A percentile compares a stretch with the other conserved stretches of the same genome.
Conservation (phyloP, 805 yeast genomes). For the Candida gorgasii region DNA sequence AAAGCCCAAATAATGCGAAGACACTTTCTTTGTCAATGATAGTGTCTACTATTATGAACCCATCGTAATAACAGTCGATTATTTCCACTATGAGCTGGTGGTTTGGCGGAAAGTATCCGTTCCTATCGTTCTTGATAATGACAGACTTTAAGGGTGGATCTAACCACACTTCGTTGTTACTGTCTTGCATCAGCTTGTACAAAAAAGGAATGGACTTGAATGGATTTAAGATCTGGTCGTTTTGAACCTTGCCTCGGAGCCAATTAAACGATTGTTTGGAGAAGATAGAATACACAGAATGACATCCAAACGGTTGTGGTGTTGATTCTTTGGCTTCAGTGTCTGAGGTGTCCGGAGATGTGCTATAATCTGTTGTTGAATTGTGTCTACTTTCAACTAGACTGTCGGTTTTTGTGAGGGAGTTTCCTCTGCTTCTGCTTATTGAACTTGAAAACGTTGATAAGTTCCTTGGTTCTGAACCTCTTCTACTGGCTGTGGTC, state of each 20-base stretch:
- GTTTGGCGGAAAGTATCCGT: conserved; percentile 17
- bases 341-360: conserved; percentile 13
- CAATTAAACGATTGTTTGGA: conserved; percentile 31
- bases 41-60: conserved; percentile 18
- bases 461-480: neutral
- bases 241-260: conserved; percentile 24
- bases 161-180: conserved; percentile 15
- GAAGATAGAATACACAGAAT: conserved; percentile 29
- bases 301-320: conserved; percentile 9
- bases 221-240: conserved; percentile 24
- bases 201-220: conserved; percentile 26
- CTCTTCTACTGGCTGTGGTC: neutral
- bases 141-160: conserved; percentile 14
- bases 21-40: conserved; percentile 17
- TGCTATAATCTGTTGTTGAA: conserved; percentile 1
- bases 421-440: neutral
- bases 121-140: conserved; percentile 16
- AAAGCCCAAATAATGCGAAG: conserved; percentile 24
- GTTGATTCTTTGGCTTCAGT: conserved; percentile 2
- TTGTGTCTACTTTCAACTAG: neutral
- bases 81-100: conserved; percentile 25
- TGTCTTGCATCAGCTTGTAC: conserved; percentile 18
- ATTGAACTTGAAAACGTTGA: no score
- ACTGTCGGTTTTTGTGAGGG: no score
- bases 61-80: conserved; percentile 21